Conservation (phyloP, 495 filamentous ascomycete genomes). For the Penicillium pancosmium region DNA sequence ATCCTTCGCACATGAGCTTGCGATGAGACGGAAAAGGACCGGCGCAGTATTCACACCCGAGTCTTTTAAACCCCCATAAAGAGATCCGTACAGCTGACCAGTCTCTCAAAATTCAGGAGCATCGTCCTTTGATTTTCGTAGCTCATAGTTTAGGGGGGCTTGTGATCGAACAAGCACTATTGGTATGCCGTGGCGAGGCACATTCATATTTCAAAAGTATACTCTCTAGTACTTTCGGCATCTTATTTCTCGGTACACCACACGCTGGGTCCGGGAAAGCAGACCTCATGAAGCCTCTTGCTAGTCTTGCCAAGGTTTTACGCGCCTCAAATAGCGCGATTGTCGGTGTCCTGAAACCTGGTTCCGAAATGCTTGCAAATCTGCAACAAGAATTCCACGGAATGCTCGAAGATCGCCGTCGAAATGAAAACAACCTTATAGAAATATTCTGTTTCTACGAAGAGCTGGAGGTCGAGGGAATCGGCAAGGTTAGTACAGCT, state of each 20-base stretch:
- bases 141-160: slow-evolving; percentile 10
- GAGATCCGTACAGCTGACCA: no score
- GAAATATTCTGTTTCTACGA: slow-evolving; percentile 15
- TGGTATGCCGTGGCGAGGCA: background rate
- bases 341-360: slow-evolving; percentile 4
- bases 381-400: slow-evolving; percentile 11
- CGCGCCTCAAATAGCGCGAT: slow-evolving; percentile 5
- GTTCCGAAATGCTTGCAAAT: slow-evolving; percentile 11
- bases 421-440: background rate
- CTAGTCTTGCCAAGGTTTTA: background rate
- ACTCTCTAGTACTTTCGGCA: background rate
- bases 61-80: no score
- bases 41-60: background rate
- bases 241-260: slow-evolving; percentile 9
- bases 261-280: slow-evolving; percentile 8
- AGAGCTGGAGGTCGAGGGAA: slow-evolving; percentile 3
- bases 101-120: background rate
- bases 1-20: slow-evolving; percentile 4
- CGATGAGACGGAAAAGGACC: background rate
- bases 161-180: slow-evolving; percentile 8
- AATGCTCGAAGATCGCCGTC: slow-evolving; percentile 5
- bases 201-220: slow-evolving; percentile 4
- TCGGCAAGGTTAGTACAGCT: slow-evolving; percentile 6
- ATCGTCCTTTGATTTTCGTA: slow-evolving; percentile 10
- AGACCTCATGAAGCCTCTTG: slow-evolving; percentile 1